phyloP scores from a whole-genome alignment of 2,329 filamentous ascomycete species.

The Penicillium sp. region DNA sequence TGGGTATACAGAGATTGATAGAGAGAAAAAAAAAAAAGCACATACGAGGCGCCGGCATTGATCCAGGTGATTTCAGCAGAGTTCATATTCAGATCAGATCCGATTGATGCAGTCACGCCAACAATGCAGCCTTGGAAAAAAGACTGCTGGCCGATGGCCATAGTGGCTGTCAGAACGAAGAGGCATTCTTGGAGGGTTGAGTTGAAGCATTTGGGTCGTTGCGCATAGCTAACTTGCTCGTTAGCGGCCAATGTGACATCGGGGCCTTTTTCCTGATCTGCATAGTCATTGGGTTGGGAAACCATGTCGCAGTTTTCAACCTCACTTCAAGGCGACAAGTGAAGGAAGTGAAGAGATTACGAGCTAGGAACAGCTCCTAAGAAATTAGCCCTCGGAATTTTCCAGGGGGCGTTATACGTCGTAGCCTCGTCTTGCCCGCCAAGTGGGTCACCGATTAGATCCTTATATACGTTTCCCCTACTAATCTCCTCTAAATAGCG shows the following conservation, averaged over 20 bases:
- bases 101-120: slow-evolving; percentile 64
- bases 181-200: slow-evolving; percentile 63
- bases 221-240: slow-evolving; percentile 4
- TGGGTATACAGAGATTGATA: not conserved
- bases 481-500: not conserved
- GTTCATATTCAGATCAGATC: slow-evolving; percentile 60
- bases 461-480: not conserved
- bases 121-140: slow-evolving; percentile 61
- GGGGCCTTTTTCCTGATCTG: slow-evolving; percentile 15
- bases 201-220: slow-evolving; percentile 50
- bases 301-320: not conserved
- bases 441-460: not conserved
- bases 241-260: slow-evolving; percentile 1
- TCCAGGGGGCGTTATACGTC: not conserved
- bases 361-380: not conserved
- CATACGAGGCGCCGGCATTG: slow-evolving; percentile 59
- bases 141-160: slow-evolving; percentile 64
- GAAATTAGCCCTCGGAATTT: not conserved
- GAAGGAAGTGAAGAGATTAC: not conserved
- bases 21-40: slow-evolving; percentile 4
- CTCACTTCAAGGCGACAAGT: not conserved
- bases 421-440: not conserved
- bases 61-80: slow-evolving; percentile 69
- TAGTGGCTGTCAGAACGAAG: slow-evolving; percentile 66
- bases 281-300: not conserved